Percentiles rank a stretch among this genome's conserved stretches.
Conservation (phyloP, 2,329 filamentous ascomycete species). For the Aspergillus sojae region DNA sequence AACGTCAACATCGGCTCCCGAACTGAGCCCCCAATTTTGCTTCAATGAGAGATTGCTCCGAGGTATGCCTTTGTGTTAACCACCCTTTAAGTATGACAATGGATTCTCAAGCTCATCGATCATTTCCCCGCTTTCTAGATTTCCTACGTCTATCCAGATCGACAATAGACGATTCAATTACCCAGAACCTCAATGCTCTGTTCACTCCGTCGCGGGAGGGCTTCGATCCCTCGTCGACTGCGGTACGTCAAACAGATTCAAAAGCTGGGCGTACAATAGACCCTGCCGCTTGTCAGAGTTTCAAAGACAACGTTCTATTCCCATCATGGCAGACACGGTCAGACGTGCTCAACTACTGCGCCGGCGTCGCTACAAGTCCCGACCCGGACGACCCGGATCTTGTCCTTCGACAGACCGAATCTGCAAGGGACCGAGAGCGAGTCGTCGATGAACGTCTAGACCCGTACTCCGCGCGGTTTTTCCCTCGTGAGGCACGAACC, state of each 20-base stretch:
- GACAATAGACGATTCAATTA: conserved; percentile 89
- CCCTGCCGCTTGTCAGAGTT: conserved; percentile 64
- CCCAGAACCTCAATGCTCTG: conserved; percentile 88
- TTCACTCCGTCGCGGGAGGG: conserved; percentile 69
- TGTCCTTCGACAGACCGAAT: conserved; percentile 69
- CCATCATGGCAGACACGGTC: conserved; percentile 83
- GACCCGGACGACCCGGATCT: conserved; percentile 85
- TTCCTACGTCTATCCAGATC: conserved; percentile 85
- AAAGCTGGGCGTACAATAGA: conserved; percentile 59
- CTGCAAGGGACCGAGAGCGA: conserved; percentile 68
- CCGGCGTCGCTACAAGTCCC: conserved; percentile 80
- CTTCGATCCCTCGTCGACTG: conserved; percentile 81
- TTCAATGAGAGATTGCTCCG: conserved; percentile 70
- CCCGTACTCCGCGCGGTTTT: conserved; percentile 85
- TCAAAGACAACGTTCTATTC: conserved; percentile 79
- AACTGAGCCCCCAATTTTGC: conserved; percentile 74
- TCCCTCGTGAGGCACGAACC: conserved; percentile 73
- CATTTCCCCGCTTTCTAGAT: conserved; percentile 56
- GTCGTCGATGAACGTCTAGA: conserved; percentile 87
- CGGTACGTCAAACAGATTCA: conserved; percentile 59
- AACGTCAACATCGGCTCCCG: conserved; percentile 49
- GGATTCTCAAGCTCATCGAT: conserved; percentile 12
- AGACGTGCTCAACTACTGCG: conserved; percentile 86
- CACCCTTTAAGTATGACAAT: background rate
- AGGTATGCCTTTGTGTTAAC: conserved; percentile 54